These are phyloP conservation scores for Paramecium sonneborni DNA, from an alignment of 73 alveolate genomes.

Conservation along the genomic window DNA sequence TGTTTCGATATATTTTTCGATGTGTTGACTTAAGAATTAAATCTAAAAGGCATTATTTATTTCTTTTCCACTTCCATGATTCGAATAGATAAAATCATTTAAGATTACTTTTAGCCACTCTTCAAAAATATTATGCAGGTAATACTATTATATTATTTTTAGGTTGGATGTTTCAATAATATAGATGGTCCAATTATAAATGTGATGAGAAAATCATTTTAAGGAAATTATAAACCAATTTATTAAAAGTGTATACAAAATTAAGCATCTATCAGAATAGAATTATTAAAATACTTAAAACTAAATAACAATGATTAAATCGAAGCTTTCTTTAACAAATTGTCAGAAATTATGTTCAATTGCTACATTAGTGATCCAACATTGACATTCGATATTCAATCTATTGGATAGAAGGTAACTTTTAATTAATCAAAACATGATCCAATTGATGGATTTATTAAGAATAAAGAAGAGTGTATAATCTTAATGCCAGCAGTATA, in stretches of 20 bases:
- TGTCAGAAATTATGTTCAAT: conserved; percentile 75
- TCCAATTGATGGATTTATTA: conserved; percentile 94
- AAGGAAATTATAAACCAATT: conserved; percentile 87
- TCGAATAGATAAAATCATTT: conserved; percentile 72
- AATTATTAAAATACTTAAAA: conserved; percentile 70
- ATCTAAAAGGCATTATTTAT: conserved; percentile 90
- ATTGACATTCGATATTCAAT: conserved; percentile 74
- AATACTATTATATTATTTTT: background rate
- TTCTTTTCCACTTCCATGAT: conserved; percentile 83
- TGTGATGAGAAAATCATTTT: conserved; percentile 93
- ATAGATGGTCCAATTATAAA: conserved; percentile 94
- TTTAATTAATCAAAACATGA: conserved; percentile 90
- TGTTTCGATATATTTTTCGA: conserved; percentile 98
- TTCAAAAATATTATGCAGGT: conserved; percentile 81
- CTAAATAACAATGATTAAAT: conserved; percentile 54
- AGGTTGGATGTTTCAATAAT: conserved; percentile 72
- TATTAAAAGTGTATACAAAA: conserved; percentile 70
- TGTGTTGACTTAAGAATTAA: conserved; percentile 90
- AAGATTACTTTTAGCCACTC: conserved; percentile 84
- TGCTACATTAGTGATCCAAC: conserved; percentile 88
- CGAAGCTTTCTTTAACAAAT: conserved; percentile 76
- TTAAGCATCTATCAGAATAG: conserved; percentile 76
- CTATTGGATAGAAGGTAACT: background rate
- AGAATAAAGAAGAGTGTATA: conserved; percentile 85
- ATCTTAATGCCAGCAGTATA: conserved; percentile 87